Conservation (phyloP, 129 eudicot species). For the Chrysanthemum seticuspe region DNA sequence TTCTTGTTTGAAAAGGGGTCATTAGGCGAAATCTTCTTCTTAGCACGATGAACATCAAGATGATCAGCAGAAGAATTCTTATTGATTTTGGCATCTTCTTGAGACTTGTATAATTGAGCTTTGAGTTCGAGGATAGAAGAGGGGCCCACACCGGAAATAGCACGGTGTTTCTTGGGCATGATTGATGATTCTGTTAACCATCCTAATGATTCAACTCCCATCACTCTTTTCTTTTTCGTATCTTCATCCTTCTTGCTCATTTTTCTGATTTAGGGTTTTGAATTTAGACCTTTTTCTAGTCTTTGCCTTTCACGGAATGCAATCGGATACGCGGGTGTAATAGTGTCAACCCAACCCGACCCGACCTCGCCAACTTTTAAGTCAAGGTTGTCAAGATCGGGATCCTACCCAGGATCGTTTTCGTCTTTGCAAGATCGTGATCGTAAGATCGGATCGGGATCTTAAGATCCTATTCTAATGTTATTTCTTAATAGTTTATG, state of each 20-base stretch:
- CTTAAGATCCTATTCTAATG: no score
- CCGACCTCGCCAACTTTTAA: no score
- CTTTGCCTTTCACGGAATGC: no score
- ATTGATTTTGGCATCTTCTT: constrained; percentile 62
- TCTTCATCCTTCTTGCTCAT: constrained; percentile 38
- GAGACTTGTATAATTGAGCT: constrained; percentile 87
- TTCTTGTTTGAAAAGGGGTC: constrained; percentile 60
- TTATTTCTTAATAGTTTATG: no score
- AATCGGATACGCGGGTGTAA: no score
- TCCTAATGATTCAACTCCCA: constrained; percentile 81
- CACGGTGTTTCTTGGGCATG: constrained; percentile 88
- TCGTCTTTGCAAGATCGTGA: no score
- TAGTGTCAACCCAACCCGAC: no score
- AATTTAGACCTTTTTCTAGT: no score
- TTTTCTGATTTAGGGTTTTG: no score
- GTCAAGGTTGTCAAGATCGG: no score
- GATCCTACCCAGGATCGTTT: no score
- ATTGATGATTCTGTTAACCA: constrained; percentile 96
- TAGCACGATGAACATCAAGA: constrained; percentile 80
- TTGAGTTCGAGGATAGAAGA: constrained; percentile 89
- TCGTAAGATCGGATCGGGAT: no score
- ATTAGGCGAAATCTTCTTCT: constrained; percentile 45
- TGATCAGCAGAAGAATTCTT: constrained; percentile 34
- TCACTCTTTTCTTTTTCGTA: constrained; percentile 37
- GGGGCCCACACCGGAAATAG: constrained; percentile 83